Evolutionary conservation across 1,284 basidiomycete genomes (phyloP), one percentile per base, ranked within the genome.

Genomic region (Ceratobasidium theobromae): DNA sequence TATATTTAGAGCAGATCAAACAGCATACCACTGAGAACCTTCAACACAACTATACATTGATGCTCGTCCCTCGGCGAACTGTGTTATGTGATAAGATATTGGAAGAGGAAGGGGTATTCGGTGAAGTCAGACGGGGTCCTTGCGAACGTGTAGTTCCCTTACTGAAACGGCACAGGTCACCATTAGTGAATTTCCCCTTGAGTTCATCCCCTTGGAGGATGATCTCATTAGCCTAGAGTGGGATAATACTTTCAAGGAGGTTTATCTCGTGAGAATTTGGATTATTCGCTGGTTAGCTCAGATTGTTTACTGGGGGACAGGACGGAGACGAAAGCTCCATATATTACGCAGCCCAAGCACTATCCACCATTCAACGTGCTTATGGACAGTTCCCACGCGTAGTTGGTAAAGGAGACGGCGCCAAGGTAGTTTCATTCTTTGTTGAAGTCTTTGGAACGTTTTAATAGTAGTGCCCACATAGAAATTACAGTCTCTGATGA

Each of bases 291-390:
- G 30, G 41, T 54, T 48, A 23, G 40, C 35, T 67, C 18, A 64
- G 9, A 48, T 25, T 6, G 33, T n/a, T 38, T 43, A 55, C 55
- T 62, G 33, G 57, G 32, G 52, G 33, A 1, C 72, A 95, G 92
- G 90, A 97, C 70, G 93, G 93, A n/a, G 95, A 99, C 72, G 92
- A 95, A 74, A 93, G 93, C 0, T 80, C 89, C 9, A 82, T 98
- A 25, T 97, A 88, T 74, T 89, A 97, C 73, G 90, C 95, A 2
- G 88, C 89, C 0, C 86, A 95, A 74, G 93, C 94, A 0, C 80
- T 99, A 52, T 81, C 89, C 72, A 91, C 91, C 0, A 79, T 98
- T 5, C 93, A 98, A 75, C 86, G 87, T 70, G 80, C 93, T 1
- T 96, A 89, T 74, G 96, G 94, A n/a, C 76, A 83, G 27, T 96